These are phyloP conservation scores for Phytophthora litchii DNA, from an alignment of 352 stramenopile species.

Conservation along the genomic window DNA sequence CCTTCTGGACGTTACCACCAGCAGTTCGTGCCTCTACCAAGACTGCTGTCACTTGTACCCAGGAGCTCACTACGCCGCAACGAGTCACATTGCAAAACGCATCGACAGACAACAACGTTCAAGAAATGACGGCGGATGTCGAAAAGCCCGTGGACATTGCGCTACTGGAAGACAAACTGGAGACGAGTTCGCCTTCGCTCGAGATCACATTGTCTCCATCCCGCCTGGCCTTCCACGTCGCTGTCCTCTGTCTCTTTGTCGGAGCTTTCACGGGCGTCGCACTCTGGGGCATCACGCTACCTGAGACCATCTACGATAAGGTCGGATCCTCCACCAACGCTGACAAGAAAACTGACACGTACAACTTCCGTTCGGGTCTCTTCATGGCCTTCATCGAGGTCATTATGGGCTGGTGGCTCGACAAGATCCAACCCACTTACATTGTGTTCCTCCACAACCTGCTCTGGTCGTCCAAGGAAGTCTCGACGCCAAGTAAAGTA, in stretches of 20 bases:
- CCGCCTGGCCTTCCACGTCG: slow-evolving; percentile 36
- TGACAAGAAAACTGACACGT: slow-evolving; percentile 41
- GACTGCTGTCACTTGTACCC: neutral
- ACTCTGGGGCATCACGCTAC: slow-evolving; percentile 34
- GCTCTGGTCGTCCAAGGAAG: slow-evolving; percentile 37
- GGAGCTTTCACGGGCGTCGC: slow-evolving; percentile 42
- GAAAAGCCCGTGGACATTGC: slow-evolving; percentile 25
- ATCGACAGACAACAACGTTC: neutral
- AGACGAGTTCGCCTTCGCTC: slow-evolving; percentile 21
- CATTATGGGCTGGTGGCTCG: slow-evolving; percentile 39
- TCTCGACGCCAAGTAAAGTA: slow-evolving; percentile 13
- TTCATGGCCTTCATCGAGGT: slow-evolving; percentile 53
- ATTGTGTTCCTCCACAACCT: slow-evolving; percentile 57
- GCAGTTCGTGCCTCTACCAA: slow-evolving; percentile 4
- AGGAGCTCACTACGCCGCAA: neutral
- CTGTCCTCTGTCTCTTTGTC: slow-evolving; percentile 28
- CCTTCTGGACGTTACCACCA: neutral
- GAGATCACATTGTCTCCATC: slow-evolving; percentile 29
- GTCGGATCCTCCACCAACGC: slow-evolving; percentile 38
- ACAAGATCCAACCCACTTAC: slow-evolving; percentile 45
- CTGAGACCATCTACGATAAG: slow-evolving; percentile 43
- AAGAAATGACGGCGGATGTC: slow-evolving; percentile 8
- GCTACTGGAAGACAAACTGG: slow-evolving; percentile 24
- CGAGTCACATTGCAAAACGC: slow-evolving; percentile 19
- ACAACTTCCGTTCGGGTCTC: slow-evolving; percentile 54